Base-by-base conservation (phyloP, 225 moss, liverwort and hornwort genomes). In the Pleurozium schreberi region DNA sequence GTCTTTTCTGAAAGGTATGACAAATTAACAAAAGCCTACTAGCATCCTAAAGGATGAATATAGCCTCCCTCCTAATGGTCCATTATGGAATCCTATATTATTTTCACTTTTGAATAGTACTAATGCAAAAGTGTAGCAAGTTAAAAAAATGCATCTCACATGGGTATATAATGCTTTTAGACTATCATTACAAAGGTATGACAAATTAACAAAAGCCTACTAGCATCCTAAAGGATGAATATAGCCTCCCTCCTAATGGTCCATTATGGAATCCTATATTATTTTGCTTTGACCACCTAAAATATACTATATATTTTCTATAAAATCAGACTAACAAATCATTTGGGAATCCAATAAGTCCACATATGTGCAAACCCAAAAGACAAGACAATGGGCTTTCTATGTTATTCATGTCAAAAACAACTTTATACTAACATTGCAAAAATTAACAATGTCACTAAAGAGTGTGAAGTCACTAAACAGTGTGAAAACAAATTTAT, bases 1-100 rank as follows among this genome's bases (percentile, higher is more conserved):
- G 27, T 84, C 91, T 40, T 93, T 89, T n/a, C 52, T 93, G 36
- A 42, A n/a, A n/a, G n/a, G n/a, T n/a, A n/a, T n/a, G n/a, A n/a
- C n/a, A n/a, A n/a, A n/a, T n/a, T n/a, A n/a, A n/a, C n/a, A n/a
- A n/a, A n/a, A n/a, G n/a, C n/a, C n/a, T n/a, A n/a, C n/a, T n/a
- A n/a, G n/a, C n/a, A n/a, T n/a, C n/a, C n/a, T n/a, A n/a, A n/a
- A n/a, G n/a, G n/a, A n/a, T n/a, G n/a, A n/a, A n/a, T n/a, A n/a
- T n/a, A n/a, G n/a, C n/a, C n/a, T n/a, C n/a, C n/a, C n/a, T n/a
- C n/a, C n/a, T n/a, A n/a, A n/a, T n/a, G n/a, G n/a, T n/a, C n/a
- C n/a, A n/a, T n/a, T n/a, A n/a, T n/a, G n/a, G n/a, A n/a, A n/a
- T n/a, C n/a, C n/a, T n/a, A n/a, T n/a, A n/a, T n/a, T n/a, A n/a